phyloP scores from a whole-genome alignment of 2,329 filamentous ascomycete genomes.

The Aspergillus luchuensis region DNA sequence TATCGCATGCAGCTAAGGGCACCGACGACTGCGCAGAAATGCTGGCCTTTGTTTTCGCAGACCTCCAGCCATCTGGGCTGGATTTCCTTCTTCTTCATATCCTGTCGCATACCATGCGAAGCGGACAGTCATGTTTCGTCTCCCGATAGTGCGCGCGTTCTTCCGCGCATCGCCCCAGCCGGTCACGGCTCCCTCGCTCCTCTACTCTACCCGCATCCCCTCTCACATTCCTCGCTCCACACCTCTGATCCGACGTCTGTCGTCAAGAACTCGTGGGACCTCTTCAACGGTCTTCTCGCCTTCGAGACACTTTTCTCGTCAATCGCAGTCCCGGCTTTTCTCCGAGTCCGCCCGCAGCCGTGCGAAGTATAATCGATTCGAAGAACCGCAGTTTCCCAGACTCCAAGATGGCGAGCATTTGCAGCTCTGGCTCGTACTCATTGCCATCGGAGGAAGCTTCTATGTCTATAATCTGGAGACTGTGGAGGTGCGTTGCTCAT shows the following conservation, averaged over 20 bases:
- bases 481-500: slow-evolving; percentile 49
- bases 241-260: not conserved
- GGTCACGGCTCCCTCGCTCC: not conserved
- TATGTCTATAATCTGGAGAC: slow-evolving; percentile 60
- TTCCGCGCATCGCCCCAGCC: not conserved
- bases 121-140: slow-evolving; percentile 17
- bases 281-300: not conserved
- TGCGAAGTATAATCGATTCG: slow-evolving; percentile 24
- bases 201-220: not conserved
- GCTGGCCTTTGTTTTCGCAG: not conserved
- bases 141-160: slow-evolving; percentile 15
- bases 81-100: not conserved
- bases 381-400: not conserved
- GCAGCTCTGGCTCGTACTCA: slow-evolving; percentile 22
- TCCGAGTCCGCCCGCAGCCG: slow-evolving; percentile 9
- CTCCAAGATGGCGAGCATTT: slow-evolving; percentile 14
- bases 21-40: not conserved
- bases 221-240: no score
- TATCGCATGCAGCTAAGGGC: not conserved
- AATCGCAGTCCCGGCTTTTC: slow-evolving; percentile 13
- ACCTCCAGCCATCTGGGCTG: not conserved
- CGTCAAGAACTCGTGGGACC: not conserved
- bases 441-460: slow-evolving; percentile 45
- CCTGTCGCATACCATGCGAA: slow-evolving; percentile 14
- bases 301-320: not conserved